Evolutionary conservation across 495 filamentous ascomycete genomes (phyloP).

Genomic region (Penicillium manginii): DNA sequence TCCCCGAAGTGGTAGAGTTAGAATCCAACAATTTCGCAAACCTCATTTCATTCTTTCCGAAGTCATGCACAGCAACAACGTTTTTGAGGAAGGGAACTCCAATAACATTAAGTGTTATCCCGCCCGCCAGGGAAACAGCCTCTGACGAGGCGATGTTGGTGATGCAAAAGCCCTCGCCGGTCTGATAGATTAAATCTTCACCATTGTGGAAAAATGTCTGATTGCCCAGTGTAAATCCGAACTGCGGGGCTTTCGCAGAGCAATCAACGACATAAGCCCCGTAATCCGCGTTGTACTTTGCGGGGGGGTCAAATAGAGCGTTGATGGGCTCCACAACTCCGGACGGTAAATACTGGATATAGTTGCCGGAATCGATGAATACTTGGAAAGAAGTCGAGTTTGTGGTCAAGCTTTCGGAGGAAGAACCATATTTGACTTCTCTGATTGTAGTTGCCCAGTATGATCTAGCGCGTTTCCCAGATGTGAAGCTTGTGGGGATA

Average conservation of each 20-base stretch:
- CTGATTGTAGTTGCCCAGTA: constrained; percentile 35
- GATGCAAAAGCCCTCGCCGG: constrained; percentile 40
- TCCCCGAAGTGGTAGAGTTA: background rate
- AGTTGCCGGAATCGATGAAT: constrained; percentile 74
- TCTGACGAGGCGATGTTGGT: constrained; percentile 37
- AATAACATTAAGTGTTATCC: constrained; percentile 54
- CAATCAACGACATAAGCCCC: constrained; percentile 66
- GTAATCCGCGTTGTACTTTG: constrained; percentile 42
- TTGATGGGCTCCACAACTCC: constrained; percentile 62
- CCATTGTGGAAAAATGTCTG: constrained; percentile 48
- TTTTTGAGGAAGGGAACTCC: constrained; percentile 79
- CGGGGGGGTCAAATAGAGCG: constrained; percentile 60
- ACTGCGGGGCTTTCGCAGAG: constrained; percentile 52
- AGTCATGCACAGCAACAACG: constrained; percentile 68
- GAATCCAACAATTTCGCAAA: constrained; percentile 34
- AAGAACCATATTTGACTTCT: constrained; percentile 19
- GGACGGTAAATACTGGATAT: constrained; percentile 61
- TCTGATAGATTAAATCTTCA: constrained; percentile 57
- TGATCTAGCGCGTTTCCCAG: constrained; percentile 14
- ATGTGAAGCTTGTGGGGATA: constrained; percentile 21
- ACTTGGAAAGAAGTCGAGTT: constrained; percentile 39
- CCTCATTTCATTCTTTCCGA: constrained; percentile 58
- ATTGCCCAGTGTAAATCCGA: constrained; percentile 55
- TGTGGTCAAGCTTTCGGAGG: constrained; percentile 3
- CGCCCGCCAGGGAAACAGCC: constrained; percentile 24